Base-by-base conservation (phyloP, 495 filamentous ascomycete genomes). In the Platismatia glauca region DNA sequence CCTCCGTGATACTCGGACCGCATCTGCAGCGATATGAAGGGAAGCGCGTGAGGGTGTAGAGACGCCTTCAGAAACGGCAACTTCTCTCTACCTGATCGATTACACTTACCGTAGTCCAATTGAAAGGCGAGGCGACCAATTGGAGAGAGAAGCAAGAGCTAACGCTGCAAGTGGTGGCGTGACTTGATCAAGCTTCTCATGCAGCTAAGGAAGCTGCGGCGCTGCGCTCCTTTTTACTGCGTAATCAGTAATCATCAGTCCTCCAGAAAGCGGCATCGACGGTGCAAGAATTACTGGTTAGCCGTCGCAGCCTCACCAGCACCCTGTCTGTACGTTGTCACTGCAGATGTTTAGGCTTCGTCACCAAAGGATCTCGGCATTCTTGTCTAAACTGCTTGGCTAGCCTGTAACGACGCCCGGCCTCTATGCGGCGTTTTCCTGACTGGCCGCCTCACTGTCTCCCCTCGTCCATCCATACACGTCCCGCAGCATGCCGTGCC, bases 361-460 rank as follows among this genome's bases (percentile, higher is more conserved):
- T 48, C 22, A 38, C 24, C 34, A 55, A 35, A 41, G 37, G 18
- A 22, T 18, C 52, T 61, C 46, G 56, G 39, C 50, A n/a, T n/a
- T n/a, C 35, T 48, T 52, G 46, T 43, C 58, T 24, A 24, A 50
- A 60, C 41, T 43, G 59, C 37, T 34, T 61, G 59, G 50, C 59
- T 35, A 34, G 29, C 57, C 27, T 59, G 58, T 59, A 48, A 59
- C 46, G 58, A 62, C 52, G 60, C 60, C 60, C 60, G 60, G 52
- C 34, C 43, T 41, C n/a, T 55, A 56, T 48, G 58, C 22, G 50
- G 52, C 60, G 6, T 56, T 55, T 46, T 58, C 39, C 27, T 59
- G 27, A 64, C 43, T 64, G 62, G 62, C 57, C 46, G 62, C 62
- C 57, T 59, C 62, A 64, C 57, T 43, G 22, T 64, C 37, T 31